phyloP scores from a whole-genome alignment of 2,329 filamentous ascomycete species.

The Tolypocladium sp. region DNA sequence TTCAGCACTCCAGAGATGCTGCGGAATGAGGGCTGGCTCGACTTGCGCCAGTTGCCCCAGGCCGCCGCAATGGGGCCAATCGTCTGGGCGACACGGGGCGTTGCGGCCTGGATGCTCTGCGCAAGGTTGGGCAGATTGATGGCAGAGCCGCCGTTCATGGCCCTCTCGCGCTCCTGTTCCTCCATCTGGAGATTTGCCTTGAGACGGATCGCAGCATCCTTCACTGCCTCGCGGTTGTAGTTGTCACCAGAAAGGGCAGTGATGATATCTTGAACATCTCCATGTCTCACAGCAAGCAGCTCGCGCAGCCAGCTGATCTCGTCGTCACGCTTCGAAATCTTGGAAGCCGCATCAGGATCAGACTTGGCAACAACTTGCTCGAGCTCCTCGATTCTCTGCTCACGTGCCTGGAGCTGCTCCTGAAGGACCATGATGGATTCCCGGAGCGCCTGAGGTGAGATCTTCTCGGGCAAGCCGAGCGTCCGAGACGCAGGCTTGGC shows the following conservation, averaged over 20 bases:
- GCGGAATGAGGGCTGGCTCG: constrained; percentile 40
- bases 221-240: constrained; percentile 71
- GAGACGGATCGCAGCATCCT: constrained; percentile 85
- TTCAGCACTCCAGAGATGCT: constrained; percentile 38
- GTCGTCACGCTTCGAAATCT: constrained; percentile 84
- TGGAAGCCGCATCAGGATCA: constrained; percentile 69
- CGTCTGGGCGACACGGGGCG: constrained; percentile 75
- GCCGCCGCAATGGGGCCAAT: constrained; percentile 75
- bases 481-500: constrained; percentile 19
- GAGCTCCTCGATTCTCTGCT: constrained; percentile 79
- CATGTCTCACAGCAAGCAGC: constrained; percentile 78
- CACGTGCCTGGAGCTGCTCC: constrained; percentile 91
- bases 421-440: constrained; percentile 96
- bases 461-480: constrained; percentile 63
- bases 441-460: constrained; percentile 86
- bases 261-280: constrained; percentile 90
- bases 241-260: constrained; percentile 62
- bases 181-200: constrained; percentile 97
- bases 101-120: constrained; percentile 66
- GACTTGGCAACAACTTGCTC: constrained; percentile 60
- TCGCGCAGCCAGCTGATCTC: constrained; percentile 95
- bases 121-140: constrained; percentile 67
- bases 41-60: constrained; percentile 90
- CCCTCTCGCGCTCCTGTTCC: constrained; percentile 85
- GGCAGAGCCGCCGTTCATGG: constrained; percentile 60